Evolutionary conservation across 2,329 filamentous ascomycete genomes (phyloP).

Genomic region (Allantophomopsis lycopodina): DNA sequence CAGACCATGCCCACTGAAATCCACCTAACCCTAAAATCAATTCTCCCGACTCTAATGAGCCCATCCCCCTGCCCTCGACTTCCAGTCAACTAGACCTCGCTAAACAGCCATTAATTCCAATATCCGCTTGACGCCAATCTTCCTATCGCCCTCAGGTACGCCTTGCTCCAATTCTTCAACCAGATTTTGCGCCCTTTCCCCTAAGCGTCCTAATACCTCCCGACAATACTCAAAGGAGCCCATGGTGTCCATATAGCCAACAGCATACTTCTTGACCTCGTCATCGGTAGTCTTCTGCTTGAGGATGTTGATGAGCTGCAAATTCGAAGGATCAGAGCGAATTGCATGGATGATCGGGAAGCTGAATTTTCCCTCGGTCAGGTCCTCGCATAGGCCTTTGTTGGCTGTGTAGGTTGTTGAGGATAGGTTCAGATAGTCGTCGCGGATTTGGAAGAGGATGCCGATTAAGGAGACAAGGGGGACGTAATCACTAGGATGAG

Average conservation of each 20-base stretch:
- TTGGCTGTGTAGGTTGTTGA: conserved; percentile 66
- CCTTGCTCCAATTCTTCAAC: conserved; percentile 41
- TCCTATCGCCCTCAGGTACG: conserved; percentile 38
- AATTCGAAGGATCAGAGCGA: conserved; percentile 56
- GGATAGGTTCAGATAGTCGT: conserved; percentile 86
- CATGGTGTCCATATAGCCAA: conserved; percentile 79
- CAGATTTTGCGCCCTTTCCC: conserved; percentile 46
- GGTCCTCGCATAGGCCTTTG: conserved; percentile 89
- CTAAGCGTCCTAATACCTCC: conserved; percentile 48
- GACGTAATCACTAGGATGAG: conserved; percentile 46
- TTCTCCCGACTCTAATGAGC: too few species aligned
- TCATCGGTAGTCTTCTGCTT: conserved; percentile 79
- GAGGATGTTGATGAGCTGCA: conserved; percentile 81
- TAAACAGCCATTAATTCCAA: conserved; percentile 46
- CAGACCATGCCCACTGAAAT: too few species aligned
- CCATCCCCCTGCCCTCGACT: too few species aligned
- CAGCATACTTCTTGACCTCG: conserved; percentile 82
- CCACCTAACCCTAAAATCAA: too few species aligned
- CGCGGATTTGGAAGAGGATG: conserved; percentile 79
- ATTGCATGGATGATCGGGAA: conserved; percentile 95
- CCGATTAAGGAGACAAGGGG: conserved; percentile 77
- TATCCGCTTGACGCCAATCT: conserved; percentile 47
- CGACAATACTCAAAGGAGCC: conserved; percentile 83
- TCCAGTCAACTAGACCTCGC: too few species aligned
- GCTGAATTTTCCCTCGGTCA: conserved; percentile 94